Evolutionary conservation across 2,329 filamentous ascomycete genomes (phyloP).

Genomic region (Raffaelea deltoideospora): DNA sequence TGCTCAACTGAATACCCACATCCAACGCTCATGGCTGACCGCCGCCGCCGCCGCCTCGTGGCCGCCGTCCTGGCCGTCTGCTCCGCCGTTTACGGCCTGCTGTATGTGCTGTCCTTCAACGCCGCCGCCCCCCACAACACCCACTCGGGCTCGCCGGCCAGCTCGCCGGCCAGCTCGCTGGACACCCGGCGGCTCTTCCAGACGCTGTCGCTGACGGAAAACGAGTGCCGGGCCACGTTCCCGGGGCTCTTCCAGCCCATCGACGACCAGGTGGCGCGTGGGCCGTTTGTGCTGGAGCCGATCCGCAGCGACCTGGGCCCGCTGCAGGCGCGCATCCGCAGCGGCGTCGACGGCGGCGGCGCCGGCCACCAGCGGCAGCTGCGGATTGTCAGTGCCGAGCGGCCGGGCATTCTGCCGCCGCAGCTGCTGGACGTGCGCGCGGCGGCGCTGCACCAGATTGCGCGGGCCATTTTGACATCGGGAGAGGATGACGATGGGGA

Average conservation of each 20-base stretch:
- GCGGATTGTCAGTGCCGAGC: not conserved
- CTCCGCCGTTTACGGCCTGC: too few relatives aligned
- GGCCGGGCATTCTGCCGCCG: slow-evolving; percentile 16
- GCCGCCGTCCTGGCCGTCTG: too few relatives aligned
- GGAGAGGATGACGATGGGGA: slow-evolving; percentile 18
- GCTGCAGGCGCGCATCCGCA: slow-evolving; percentile 19
- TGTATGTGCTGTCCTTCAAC: too few relatives aligned
- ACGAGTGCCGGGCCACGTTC: slow-evolving; percentile 22
- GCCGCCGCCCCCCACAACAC: too few relatives aligned
- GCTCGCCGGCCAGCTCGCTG: too few relatives aligned
- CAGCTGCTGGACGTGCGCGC: slow-evolving; percentile 28
- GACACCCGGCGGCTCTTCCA: too few relatives aligned
- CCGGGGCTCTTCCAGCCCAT: slow-evolving; percentile 24
- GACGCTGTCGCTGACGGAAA: slow-evolving; percentile 8
- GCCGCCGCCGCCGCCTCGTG: too few relatives aligned
- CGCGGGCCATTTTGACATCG: slow-evolving; percentile 34
- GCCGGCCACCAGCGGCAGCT: too few relatives aligned
- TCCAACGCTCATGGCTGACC: too few relatives aligned
- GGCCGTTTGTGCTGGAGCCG: slow-evolving; percentile 19
- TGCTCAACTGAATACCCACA: too few relatives aligned
- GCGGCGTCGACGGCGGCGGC: too few relatives aligned
- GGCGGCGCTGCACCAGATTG: slow-evolving; percentile 35
- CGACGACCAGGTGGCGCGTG: slow-evolving; percentile 19
- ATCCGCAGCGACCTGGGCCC: slow-evolving; percentile 17
- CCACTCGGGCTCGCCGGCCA: too few relatives aligned